A percentile compares a stretch with the other conserved stretches of the same genome.
Conservation (phyloP, 2,329 filamentous ascomycete genomes). For the Diaporthe sp. region DNA sequence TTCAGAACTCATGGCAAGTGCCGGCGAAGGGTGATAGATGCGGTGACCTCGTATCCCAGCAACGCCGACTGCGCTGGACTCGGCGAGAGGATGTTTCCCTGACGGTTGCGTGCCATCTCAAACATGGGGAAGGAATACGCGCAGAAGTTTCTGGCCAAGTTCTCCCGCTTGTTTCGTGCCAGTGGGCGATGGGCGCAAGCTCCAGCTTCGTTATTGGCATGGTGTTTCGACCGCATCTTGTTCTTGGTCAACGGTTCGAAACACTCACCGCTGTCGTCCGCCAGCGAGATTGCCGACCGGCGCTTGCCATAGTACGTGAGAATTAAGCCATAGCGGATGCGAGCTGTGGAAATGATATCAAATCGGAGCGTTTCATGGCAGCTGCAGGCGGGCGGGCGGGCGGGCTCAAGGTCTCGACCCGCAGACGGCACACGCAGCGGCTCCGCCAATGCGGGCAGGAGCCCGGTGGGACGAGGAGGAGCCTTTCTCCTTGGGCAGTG, state of each 20-base stretch:
- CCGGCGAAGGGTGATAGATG: slow-evolving; percentile 4
- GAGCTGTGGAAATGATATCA: slow-evolving; percentile 6
- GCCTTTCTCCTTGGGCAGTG: neutral
- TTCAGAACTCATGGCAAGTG: slow-evolving; percentile 29
- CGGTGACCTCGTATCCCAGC: slow-evolving; percentile 22
- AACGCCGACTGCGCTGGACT: slow-evolving; percentile 1
- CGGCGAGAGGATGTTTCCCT: slow-evolving; percentile 27
- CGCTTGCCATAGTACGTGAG: slow-evolving; percentile 3
- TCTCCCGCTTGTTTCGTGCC: slow-evolving; percentile 30
- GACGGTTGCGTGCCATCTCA: slow-evolving; percentile 26
- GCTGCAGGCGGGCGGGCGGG: neutral
- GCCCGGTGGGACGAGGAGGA: neutral
- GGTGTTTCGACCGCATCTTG: slow-evolving; percentile 27
- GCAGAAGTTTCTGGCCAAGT: slow-evolving; percentile 27
- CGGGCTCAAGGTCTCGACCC: neutral
- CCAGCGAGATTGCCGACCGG: slow-evolving; percentile 26
- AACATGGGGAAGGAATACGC: slow-evolving; percentile 30
- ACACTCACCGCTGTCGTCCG: slow-evolving; percentile 13
- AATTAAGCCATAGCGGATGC: neutral
- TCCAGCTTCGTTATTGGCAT: slow-evolving; percentile 31
- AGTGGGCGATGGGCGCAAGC: slow-evolving; percentile 27
- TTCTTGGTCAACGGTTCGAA: slow-evolving; percentile 10
- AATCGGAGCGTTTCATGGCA: slow-evolving; percentile 1
- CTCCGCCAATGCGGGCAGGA: slow-evolving; percentile 10
- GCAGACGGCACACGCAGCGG: slow-evolving; percentile 15